phyloP scores from a whole-genome alignment of 2,329 filamentous ascomycete genomes.

The Fusarium kyushuense region DNA sequence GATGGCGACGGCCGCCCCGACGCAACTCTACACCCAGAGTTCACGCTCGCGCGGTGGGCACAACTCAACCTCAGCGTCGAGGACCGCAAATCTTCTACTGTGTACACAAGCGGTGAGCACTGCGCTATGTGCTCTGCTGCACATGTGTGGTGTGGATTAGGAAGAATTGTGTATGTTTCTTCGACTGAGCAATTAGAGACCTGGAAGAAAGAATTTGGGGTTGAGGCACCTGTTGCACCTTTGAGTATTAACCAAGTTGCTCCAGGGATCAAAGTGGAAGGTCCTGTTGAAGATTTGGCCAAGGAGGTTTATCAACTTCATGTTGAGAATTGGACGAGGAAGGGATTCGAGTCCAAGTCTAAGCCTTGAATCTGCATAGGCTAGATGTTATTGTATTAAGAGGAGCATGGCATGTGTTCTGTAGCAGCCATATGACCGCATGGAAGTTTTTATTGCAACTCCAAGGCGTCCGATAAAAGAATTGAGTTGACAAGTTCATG shows the following conservation, averaged over 20 bases:
- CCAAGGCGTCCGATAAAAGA: not conserved
- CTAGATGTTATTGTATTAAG: not conserved
- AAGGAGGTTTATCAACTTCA: constrained; percentile 50
- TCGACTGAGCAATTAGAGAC: constrained; percentile 48
- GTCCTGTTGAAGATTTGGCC: constrained; percentile 48
- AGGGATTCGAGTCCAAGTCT: constrained; percentile 29
- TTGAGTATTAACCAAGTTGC: constrained; percentile 50
- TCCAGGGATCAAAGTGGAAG: constrained; percentile 46
- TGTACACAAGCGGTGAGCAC: constrained; percentile 56
- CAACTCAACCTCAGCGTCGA: constrained; percentile 52
- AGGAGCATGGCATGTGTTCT: not conserved
- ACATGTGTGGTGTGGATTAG: constrained; percentile 53
- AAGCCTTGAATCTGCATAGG: constrained; percentile 6
- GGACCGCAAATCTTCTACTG: constrained; percentile 54
- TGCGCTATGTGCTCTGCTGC: constrained; percentile 55
- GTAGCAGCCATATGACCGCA: no score
- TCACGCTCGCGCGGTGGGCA: constrained; percentile 54
- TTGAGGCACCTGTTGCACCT: constrained; percentile 37
- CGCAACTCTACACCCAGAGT: constrained; percentile 53
- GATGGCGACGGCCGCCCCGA: constrained; percentile 46
- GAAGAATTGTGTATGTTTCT: constrained; percentile 52
- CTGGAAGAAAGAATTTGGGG: constrained; percentile 50
- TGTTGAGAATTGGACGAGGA: constrained; percentile 33
- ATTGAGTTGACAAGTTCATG: not conserved
- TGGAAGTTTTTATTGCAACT: no score